Evolutionary conservation across 495 filamentous ascomycete species (phyloP).

Genomic region (Penicillium diatomitis): DNA sequence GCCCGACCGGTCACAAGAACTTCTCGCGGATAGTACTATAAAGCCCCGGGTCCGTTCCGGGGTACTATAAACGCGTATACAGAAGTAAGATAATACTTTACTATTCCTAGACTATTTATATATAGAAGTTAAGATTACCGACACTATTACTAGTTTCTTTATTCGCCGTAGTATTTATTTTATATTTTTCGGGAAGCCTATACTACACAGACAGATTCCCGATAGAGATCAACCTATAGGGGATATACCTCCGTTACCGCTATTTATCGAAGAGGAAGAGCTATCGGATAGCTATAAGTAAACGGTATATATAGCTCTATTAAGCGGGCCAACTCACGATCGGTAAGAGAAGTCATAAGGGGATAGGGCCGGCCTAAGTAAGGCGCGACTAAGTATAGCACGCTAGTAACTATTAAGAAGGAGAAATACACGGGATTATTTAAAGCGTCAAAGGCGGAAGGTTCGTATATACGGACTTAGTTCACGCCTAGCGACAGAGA

Average conservation of each 20-base stretch:
- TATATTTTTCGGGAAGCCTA: background rate
- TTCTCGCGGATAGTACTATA: constrained; percentile 4
- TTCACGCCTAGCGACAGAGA: background rate
- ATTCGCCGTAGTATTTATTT: constrained; percentile 24
- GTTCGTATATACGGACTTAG: background rate
- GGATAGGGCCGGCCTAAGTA: too few species aligned
- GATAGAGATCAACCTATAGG: background rate
- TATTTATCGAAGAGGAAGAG: background rate
- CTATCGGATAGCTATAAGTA: background rate
- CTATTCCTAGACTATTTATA: constrained; percentile 24
- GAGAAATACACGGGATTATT: background rate
- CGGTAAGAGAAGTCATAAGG: too few species aligned
- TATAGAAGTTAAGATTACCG: constrained; percentile 5
- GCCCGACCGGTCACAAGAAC: background rate
- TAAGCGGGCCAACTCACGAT: background rate
- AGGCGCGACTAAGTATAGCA: too few species aligned
- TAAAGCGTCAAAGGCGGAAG: background rate
- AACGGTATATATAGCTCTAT: background rate
- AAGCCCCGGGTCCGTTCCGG: constrained; percentile 12
- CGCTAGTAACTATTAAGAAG: too few species aligned
- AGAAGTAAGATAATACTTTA: constrained; percentile 10
- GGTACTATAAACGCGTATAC: constrained; percentile 7
- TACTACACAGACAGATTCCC: background rate
- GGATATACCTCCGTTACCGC: background rate
- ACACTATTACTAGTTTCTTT: constrained; percentile 22